phyloP scores from a whole-genome alignment of 768 basidiomycete species.

The Suillus clintonianus region DNA sequence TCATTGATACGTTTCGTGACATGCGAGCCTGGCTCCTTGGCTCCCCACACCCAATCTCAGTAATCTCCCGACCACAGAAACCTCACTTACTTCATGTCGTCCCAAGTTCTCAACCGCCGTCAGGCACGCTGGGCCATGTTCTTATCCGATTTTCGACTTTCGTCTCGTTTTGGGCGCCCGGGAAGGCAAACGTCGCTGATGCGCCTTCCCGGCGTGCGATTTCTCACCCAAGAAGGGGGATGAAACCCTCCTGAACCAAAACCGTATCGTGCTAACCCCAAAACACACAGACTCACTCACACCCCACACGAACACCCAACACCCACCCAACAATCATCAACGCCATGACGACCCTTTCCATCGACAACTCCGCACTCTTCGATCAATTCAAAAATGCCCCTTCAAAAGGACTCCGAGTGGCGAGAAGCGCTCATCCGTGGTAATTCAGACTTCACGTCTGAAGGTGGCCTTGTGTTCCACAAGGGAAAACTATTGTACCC shows the following conservation, averaged over 20 bases:
- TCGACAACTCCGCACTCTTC: conserved; percentile 20
- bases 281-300: neutral
- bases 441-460: conserved; percentile 10
- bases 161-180: conserved; percentile 17
- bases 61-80: conserved; percentile 31
- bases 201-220: conserved; percentile 7
- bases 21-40: conserved; percentile 31
- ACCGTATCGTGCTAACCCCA: neutral
- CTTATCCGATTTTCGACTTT: conserved; percentile 20
- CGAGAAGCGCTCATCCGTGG: conserved; percentile 13
- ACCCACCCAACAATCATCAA: no score
- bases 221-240: conserved; percentile 6
- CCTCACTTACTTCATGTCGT: conserved; percentile 30
- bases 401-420: conserved; percentile 16
- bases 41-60: conserved; percentile 10
- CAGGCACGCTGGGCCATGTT: conserved; percentile 38
- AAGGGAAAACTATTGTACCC: conserved; percentile 34
- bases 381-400: conserved; percentile 17
- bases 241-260: neutral
- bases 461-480: conserved; percentile 21
- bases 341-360: conserved; percentile 19
- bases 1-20: conserved; percentile 32
- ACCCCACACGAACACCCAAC: no score
- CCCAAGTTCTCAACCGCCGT: conserved; percentile 29
- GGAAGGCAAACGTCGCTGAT: conserved; percentile 14